Conservation (phyloP, 2,329 filamentous ascomycete species). For the Aureobasidium melanogenum region DNA sequence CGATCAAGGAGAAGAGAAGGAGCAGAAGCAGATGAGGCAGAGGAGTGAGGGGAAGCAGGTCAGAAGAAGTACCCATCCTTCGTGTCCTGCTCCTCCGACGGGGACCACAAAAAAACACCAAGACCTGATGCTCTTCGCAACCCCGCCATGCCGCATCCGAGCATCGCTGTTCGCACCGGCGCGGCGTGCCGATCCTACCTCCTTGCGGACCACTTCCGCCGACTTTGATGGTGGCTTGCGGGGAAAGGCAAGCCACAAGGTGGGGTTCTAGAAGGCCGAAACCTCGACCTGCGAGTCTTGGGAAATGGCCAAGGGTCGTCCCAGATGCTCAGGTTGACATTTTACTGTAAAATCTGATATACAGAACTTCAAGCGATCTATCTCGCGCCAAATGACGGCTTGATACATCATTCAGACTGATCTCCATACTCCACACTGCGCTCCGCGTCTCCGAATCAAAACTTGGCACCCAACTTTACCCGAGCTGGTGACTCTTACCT, state of each 20-base stretch:
- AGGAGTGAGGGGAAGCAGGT: background rate
- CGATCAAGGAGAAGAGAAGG: background rate
- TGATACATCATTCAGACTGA: background rate
- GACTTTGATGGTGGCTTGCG: background rate
- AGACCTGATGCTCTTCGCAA: background rate
- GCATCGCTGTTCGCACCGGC: conserved; percentile 7
- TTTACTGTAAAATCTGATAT: no score
- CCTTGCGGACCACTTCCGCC: background rate
- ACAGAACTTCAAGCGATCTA: no score
- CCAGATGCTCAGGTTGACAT: background rate
- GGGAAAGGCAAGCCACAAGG: background rate
- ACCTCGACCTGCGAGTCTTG: background rate
- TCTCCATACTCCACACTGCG: background rate
- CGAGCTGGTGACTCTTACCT: background rate
- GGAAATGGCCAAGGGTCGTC: background rate
- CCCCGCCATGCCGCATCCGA: conserved; percentile 3
- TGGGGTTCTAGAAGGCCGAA: background rate
- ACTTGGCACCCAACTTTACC: background rate
- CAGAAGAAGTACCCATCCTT: conserved; percentile 1
- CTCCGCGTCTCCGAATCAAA: conserved; percentile 14
- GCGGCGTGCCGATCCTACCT: background rate
- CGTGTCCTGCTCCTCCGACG: conserved; percentile 1
- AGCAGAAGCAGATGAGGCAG: background rate
- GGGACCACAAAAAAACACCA: conserved; percentile 4
- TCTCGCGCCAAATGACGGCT: background rate